These are phyloP conservation scores for Tephrocybe sp. DNA, from an alignment of 768 basidiomycete genomes.

Conservation along the genomic window DNA sequence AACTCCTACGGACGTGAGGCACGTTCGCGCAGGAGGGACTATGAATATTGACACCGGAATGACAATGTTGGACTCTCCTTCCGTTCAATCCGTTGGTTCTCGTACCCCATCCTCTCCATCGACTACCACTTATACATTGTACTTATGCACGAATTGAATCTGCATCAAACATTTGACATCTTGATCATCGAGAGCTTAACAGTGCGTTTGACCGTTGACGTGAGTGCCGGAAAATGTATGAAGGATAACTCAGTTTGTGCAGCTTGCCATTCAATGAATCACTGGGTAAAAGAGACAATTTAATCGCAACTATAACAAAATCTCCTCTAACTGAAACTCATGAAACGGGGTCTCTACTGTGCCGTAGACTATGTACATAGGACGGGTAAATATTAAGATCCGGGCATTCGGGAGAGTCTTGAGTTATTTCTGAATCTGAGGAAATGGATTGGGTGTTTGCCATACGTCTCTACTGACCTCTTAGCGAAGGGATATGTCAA, in stretches of 20 bases:
- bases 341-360: conserved; percentile 1
- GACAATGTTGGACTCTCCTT: neutral
- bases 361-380: neutral
- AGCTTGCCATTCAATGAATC: neutral
- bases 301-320: neutral
- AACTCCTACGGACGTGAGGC: conserved; percentile 9
- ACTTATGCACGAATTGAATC: neutral
- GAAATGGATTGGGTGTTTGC: too few species aligned
- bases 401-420: too few species aligned
- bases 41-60: conserved; percentile 9
- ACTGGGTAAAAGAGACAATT: neutral
- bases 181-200: conserved; percentile 6
- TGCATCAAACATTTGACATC: conserved; percentile 4
- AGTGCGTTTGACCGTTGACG: conserved; percentile 5
- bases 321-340: neutral
- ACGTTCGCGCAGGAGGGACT: conserved; percentile 12
- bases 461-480: neutral
- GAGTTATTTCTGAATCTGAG: too few species aligned
- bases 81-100: neutral
- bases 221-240: neutral
- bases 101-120: neutral
- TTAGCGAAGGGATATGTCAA: conserved; percentile 2
- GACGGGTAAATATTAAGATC: too few species aligned
- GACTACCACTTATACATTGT: neutral
- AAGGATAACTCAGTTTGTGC: neutral